Conservation (phyloP, 2,329 filamentous ascomycete genomes). For the Fusarium sp. region DNA sequence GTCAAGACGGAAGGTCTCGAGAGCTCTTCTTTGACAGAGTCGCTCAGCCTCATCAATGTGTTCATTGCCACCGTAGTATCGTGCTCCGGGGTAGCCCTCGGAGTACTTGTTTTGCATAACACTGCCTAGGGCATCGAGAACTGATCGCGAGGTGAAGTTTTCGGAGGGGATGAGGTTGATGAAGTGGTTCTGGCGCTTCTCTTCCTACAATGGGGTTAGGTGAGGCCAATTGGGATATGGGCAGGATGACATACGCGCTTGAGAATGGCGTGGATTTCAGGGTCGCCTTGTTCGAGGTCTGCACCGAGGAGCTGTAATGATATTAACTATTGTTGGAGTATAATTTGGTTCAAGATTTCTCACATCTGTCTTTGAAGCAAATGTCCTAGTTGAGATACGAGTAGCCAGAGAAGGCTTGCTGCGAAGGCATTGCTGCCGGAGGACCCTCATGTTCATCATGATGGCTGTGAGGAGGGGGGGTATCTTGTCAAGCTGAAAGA, state of each 20-base stretch:
- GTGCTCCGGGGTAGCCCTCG: slow-evolving; percentile 92
- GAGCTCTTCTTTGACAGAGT: slow-evolving; percentile 85
- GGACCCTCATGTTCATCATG: slow-evolving; percentile 45
- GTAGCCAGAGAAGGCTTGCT: slow-evolving; percentile 42
- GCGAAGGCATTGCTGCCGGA: slow-evolving; percentile 45
- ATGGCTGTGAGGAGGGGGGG: slow-evolving; percentile 18
- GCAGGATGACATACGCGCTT: slow-evolving; percentile 73
- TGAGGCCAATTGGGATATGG: background rate
- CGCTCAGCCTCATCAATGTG: slow-evolving; percentile 91
- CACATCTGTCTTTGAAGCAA: slow-evolving; percentile 45
- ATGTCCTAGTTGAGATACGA: slow-evolving; percentile 36
- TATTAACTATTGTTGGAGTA: slow-evolving; percentile 9
- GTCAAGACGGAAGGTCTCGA: slow-evolving; percentile 86
- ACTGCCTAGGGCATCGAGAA: slow-evolving; percentile 87
- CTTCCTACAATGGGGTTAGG: slow-evolving; percentile 71
- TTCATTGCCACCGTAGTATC: slow-evolving; percentile 96
- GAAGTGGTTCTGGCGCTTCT: slow-evolving; percentile 93
- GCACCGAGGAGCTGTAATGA: slow-evolving; percentile 77
- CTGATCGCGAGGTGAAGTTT: slow-evolving; percentile 91
- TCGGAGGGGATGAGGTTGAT: slow-evolving; percentile 95
- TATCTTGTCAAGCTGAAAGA: slow-evolving; percentile 8
- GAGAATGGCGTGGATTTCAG: slow-evolving; percentile 84
- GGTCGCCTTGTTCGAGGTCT: slow-evolving; percentile 83
- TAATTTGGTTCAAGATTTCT: background rate
- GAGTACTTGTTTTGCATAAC: slow-evolving; percentile 99